These are phyloP conservation scores for Phlegmacium glaucopus DNA, from an alignment of 768 basidiomycete species.

Conservation along the genomic window DNA sequence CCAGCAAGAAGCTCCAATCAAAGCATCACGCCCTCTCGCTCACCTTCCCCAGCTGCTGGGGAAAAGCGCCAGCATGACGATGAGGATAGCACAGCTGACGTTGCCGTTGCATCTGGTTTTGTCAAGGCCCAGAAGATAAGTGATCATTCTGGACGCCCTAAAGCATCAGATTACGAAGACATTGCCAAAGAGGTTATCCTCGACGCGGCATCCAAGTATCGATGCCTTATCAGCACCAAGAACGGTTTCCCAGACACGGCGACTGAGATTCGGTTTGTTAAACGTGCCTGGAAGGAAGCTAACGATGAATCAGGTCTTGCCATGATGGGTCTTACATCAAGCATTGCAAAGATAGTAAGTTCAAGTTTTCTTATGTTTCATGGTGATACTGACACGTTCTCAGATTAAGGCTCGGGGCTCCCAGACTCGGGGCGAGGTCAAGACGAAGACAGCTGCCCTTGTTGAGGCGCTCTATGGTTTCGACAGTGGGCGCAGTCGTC, in stretches of 20 bases:
- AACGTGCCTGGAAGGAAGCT: not conserved
- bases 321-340: not conserved
- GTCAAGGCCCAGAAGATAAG: not conserved
- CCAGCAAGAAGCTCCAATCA: not conserved
- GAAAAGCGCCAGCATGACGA: not conserved
- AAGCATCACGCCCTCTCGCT: too few species aligned
- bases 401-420: not conserved
- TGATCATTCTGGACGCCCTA: not conserved
- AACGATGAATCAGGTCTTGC: not conserved
- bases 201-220: not conserved
- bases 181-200: not conserved
- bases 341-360: not conserved
- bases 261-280: not conserved
- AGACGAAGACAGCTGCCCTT: not conserved
- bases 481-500: too few species aligned
- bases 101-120: not conserved
- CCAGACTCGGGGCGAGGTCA: conserved; percentile 12
- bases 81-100: not conserved
- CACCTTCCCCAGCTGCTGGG: not conserved
- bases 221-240: not conserved
- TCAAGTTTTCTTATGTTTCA: not conserved
- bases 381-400: not conserved
- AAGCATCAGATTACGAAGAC: not conserved
- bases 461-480: too few species aligned
- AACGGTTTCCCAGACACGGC: not conserved